Evolutionary conservation across 2,329 filamentous ascomycete species (phyloP), one percentile per base, ranked within the genome.

Genomic region (Nothopassalora personata): DNA sequence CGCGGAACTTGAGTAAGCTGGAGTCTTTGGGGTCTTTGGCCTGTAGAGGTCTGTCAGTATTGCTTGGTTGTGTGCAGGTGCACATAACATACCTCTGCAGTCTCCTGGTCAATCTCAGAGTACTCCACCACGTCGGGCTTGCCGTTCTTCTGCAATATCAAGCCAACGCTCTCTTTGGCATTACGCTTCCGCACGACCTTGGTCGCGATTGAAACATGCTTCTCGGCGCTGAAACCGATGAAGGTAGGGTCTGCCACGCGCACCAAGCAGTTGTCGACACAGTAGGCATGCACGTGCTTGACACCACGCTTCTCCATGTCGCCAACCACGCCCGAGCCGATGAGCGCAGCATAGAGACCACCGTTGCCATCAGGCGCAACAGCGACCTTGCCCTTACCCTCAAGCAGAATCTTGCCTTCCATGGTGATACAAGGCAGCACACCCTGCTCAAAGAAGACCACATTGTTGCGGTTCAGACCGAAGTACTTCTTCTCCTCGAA

Each of bases 101-200:
- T 94, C 63, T 85, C 87, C 66, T 84, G 78, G 80, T 95, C 89
- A 68, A 99, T 97, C 80, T 99, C 94, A 5, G 91, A 96, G 82
- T 99, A 99, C 79, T 99, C 94, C 56, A 99, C 93, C 3, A 99
- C 94, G 72, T 96, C 94, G 43, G 94, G 94, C 78, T 89, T 91
- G 76, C 92, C 92, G 75, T 97, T 95, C 84, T 96, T 96, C 71
- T 89, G 86, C 58, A 99, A 79, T 70, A 99, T 97, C 62, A 99
- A 82, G 49, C 94, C 94, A 39, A 99, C 94, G 1, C 91, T 91
- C 80, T 99, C 94, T 71, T 91, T 95, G 55, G 94, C 93, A 73
- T 93, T 89, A 70, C 94, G 91, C 85, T 99, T 99, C 68, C 94
- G 90, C 61, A 99, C 94, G n/a, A 97, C 94, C 82, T 99, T 99